Evolutionary conservation across 345 rosid genomes (phyloP), one percentile per base, ranked within the genome.

Genomic region (Hibiscus syriacus): DNA sequence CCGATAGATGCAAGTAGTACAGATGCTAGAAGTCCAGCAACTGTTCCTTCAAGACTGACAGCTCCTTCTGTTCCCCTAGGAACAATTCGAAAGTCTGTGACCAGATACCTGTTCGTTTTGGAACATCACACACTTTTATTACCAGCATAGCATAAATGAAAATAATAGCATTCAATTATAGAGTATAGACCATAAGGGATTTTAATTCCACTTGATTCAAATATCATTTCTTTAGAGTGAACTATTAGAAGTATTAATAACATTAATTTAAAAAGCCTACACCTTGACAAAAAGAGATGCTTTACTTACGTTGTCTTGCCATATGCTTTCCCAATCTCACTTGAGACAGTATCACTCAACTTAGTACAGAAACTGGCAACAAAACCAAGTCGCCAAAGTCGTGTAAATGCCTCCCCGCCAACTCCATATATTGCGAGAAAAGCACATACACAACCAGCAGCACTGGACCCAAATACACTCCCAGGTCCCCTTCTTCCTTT

Each of bases 41-140:
- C n/a, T n/a, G n/a, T n/a, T n/a, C n/a, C n/a, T n/a, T n/a, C n/a
- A n/a, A n/a, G n/a, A n/a, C n/a, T 91, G 60, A 94, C 83, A 70
- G 97, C 99, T 56, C 99, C 99, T 78, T 94, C 99, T 0, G 97
- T 89, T 75, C 97, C 99, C 75, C 92, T 84, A 49, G 97, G 97
- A 72, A 91, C 99, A n/a, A 91, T 78, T 81, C 87, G 88, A 57
- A 94, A 83, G 13, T 83, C 85, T 23, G 99, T 94, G 52, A 85
- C 95, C 69, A 94, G 80, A 74, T 89, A 94, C 86, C 92, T 89
- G 79, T 53, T 70, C 61, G 29, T 12, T 64, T n/a, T n/a, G n/a
- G n/a, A n/a, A n/a, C n/a, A n/a, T n/a, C n/a, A n/a, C n/a, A n/a
- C n/a, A n/a, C n/a, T n/a, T n/a, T n/a, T n/a, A n/a, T n/a, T n/a